A percentile compares a stretch with the other conserved stretches of the same genome.
phyloP scores from a whole-genome alignment of 2,329 filamentous ascomycete species.

The Ophiostoma triangulosporum region DNA sequence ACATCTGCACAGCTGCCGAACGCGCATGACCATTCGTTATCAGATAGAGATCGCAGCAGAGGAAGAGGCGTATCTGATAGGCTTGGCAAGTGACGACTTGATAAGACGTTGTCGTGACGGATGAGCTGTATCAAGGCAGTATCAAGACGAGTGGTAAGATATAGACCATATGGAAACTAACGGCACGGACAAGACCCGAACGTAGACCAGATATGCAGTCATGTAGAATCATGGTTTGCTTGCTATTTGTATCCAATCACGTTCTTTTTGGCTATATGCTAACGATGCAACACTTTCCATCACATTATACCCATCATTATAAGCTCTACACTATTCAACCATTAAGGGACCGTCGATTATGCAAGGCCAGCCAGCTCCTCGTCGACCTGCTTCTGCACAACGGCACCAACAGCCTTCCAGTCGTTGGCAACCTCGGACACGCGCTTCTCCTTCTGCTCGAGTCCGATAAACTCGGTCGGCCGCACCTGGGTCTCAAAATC shows the following conservation, averaged over 20 bases:
- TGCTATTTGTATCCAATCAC: no score
- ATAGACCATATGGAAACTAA: no score
- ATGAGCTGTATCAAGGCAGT: no score
- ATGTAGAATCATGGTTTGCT: no score
- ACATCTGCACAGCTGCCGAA: not conserved
- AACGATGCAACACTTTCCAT: not conserved
- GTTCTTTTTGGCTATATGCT: not conserved
- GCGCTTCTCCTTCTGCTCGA: conserved; percentile 62
- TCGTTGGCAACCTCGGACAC: conserved; percentile 56
- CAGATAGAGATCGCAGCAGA: not conserved
- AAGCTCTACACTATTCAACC: not conserved
- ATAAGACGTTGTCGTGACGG: no score
- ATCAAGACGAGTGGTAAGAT: no score
- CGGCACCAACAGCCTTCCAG: conserved; percentile 61
- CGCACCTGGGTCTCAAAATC: conserved; percentile 62
- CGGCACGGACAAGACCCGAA: no score
- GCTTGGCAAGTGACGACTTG: no score
- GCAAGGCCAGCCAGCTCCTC: conserved; percentile 33
- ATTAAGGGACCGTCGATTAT: not conserved
- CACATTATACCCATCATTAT: not conserved
- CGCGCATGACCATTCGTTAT: not conserved
- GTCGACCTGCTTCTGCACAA: conserved; percentile 63
- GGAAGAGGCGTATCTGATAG: no score
- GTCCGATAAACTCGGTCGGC: conserved; percentile 66
- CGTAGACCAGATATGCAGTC: no score